Percentiles rank a stretch among this genome's conserved stretches.
Evolutionary conservation across 352 stramenopile genomes (phyloP).

Genomic region (Phytophthora hybrid): DNA sequence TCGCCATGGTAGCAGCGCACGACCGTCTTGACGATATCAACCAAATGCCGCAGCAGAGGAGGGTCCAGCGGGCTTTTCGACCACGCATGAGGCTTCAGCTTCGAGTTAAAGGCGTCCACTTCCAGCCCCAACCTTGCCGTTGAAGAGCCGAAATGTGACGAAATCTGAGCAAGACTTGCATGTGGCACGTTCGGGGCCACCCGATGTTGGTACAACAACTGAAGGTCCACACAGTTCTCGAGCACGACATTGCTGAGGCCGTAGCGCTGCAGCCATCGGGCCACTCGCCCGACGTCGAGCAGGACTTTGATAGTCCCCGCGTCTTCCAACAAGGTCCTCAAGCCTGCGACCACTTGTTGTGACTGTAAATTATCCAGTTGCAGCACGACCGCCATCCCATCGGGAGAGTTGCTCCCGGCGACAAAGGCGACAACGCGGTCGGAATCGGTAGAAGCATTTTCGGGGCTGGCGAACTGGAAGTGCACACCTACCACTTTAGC

Average conservation of each 20-base stretch:
- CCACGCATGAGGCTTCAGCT: background rate
- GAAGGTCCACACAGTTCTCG: background rate
- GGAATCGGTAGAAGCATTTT: background rate
- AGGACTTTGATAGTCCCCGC: background rate
- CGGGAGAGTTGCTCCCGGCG: background rate
- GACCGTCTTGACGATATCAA: background rate
- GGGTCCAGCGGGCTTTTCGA: background rate
- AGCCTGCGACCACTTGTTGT: background rate
- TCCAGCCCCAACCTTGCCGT: background rate
- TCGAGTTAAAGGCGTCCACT: background rate
- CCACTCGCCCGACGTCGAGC: background rate
- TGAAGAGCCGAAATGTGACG: background rate
- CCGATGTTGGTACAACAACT: constrained; percentile 1
- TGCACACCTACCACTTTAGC: background rate
- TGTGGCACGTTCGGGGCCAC: background rate
- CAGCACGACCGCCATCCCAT: constrained; percentile 6
- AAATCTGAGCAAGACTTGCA: background rate
- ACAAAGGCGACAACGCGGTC: constrained; percentile 4
- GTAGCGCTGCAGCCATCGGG: constrained; percentile 1
- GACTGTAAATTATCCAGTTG: background rate
- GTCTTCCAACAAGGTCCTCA: constrained; percentile 10
- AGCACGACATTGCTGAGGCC: background rate
- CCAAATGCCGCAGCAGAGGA: background rate
- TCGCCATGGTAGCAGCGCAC: constrained; percentile 2
- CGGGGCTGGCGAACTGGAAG: constrained; percentile 2